A percentile compares a stretch with the other conserved stretches of the same genome.
These are phyloP conservation scores for Talaromyces pinophilus DNA, from an alignment of 2,329 filamentous ascomycete species.

Conservation along the genomic window DNA sequence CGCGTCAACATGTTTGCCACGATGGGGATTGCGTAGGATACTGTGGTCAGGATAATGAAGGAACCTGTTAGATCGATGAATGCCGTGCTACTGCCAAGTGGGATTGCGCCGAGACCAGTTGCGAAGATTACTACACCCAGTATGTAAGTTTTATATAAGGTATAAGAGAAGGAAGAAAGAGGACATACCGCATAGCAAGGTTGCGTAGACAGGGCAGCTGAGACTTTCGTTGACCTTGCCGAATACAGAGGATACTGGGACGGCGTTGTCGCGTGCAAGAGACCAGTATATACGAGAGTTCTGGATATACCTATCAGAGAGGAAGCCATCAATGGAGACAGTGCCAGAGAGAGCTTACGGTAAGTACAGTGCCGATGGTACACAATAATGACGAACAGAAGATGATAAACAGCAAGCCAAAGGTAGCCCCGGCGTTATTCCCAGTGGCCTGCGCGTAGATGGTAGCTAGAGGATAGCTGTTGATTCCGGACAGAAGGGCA, in stretches of 20 bases:
- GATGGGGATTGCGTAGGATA: slow-evolving; percentile 51
- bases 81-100: slow-evolving; percentile 65
- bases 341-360: slow-evolving; percentile 26
- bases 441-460: slow-evolving; percentile 64
- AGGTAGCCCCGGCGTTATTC: slow-evolving; percentile 49
- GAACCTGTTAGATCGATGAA: slow-evolving; percentile 57
- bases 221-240: slow-evolving; percentile 50
- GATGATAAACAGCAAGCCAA: slow-evolving; percentile 51
- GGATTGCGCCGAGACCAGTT: slow-evolving; percentile 55
- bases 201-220: slow-evolving; percentile 54
- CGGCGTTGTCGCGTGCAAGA: slow-evolving; percentile 57
- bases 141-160: background rate
- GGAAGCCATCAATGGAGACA: no score
- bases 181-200: slow-evolving; percentile 33
- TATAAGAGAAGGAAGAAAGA: background rate
- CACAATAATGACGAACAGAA: slow-evolving; percentile 26
- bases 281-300: slow-evolving; percentile 50
- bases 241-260: slow-evolving; percentile 53
- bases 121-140: slow-evolving; percentile 38
- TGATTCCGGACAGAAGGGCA: slow-evolving; percentile 36
- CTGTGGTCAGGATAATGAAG: slow-evolving; percentile 46
- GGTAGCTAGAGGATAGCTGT: slow-evolving; percentile 61
- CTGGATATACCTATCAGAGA: background rate
- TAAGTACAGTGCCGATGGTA: slow-evolving; percentile 45
- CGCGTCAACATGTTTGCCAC: slow-evolving; percentile 49